These are phyloP conservation scores for Leccinum uliginosum DNA, from an alignment of 768 basidiomycete species.

Conservation along the genomic window DNA sequence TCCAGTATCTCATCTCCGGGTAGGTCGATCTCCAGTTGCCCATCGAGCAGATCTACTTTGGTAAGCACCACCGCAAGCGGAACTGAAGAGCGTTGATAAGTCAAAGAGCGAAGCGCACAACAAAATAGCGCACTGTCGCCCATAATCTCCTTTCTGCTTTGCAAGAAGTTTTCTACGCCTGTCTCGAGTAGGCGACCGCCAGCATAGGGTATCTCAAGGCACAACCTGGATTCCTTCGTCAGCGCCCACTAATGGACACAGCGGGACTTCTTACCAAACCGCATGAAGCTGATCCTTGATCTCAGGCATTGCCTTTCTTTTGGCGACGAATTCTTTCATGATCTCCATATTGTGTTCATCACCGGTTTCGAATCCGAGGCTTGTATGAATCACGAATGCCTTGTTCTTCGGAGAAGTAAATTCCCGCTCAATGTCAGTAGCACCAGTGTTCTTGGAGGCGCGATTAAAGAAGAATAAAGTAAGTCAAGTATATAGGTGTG, in stretches of 20 bases:
- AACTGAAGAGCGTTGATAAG: too few relatives aligned
- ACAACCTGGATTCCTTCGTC: constrained; percentile 10
- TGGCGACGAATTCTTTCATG: neutral
- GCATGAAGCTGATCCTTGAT: constrained; percentile 12
- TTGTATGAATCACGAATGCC: constrained; percentile 16
- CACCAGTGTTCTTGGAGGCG: neutral
- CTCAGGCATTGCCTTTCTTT: neutral
- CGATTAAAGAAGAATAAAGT: neutral
- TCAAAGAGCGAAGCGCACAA: too few relatives aligned
- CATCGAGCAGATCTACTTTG: constrained; percentile 10
- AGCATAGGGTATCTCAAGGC: constrained; percentile 11
- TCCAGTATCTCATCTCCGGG: neutral
- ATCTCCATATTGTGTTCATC: constrained; percentile 5
- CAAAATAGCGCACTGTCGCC: constrained; percentile 3
- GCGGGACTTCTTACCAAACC: constrained; percentile 4
- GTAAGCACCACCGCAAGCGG: constrained; percentile 13
- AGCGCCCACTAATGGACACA: neutral
- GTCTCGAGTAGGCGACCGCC: constrained; percentile 16
- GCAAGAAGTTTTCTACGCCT: constrained; percentile 12
- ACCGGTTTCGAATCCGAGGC: constrained; percentile 15
- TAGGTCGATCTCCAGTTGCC: constrained; percentile 2
- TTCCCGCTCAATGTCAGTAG: constrained; percentile 10
- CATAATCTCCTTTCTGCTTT: constrained; percentile 3
- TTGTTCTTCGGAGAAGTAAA: constrained; percentile 7
- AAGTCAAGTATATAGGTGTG: neutral